These are phyloP conservation scores for Coccomyxa sp. DNA, from an alignment of 139 green algal species.

Conservation along the genomic window DNA sequence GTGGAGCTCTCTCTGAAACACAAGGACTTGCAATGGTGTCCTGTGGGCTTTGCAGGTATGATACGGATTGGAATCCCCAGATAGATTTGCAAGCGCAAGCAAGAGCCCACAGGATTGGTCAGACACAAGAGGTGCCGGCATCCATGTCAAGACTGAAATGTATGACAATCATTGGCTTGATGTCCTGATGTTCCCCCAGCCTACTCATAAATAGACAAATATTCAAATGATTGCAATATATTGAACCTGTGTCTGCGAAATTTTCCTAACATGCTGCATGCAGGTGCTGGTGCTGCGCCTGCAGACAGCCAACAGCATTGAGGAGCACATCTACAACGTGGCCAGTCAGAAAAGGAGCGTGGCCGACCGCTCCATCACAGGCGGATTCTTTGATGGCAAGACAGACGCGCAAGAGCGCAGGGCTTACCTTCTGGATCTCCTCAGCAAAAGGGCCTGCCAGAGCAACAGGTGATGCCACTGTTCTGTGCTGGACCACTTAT, in stretches of 20 bases:
- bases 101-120: slow-evolving; percentile 88
- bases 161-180: no score
- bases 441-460: background rate
- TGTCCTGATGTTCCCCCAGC: no score
- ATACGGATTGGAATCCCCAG: slow-evolving; percentile 56
- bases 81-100: slow-evolving; percentile 82
- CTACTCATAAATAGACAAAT: background rate
- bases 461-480: background rate
- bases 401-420: slow-evolving; percentile 65
- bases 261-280: background rate
- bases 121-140: slow-evolving; percentile 84
- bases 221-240: background rate
- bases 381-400: slow-evolving; percentile 80
- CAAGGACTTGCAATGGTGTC: background rate
- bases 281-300: slow-evolving; percentile 47
- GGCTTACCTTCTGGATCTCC: slow-evolving; percentile 62
- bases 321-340: slow-evolving; percentile 30
- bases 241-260: background rate
- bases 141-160: no score
- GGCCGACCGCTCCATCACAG: slow-evolving; percentile 67
- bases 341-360: slow-evolving; percentile 34
- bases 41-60: background rate
- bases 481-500: background rate
- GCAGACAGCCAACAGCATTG: slow-evolving; percentile 30
- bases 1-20: background rate